Conservation (phyloP, 441 rosid genomes). For the Francoa sonchifolia region DNA sequence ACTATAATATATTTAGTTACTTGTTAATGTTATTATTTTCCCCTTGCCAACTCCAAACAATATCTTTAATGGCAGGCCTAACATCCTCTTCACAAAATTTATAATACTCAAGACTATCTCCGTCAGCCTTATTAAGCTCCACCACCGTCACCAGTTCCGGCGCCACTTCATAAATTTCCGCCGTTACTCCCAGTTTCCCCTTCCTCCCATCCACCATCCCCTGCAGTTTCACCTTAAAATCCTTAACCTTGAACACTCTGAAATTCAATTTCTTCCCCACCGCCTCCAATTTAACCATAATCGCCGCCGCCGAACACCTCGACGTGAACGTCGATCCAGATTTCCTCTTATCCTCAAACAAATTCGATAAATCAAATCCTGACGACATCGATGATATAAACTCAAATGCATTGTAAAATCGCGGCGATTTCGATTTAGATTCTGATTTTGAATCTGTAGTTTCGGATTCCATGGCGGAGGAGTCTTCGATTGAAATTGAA, state of each 20-base stretch:
- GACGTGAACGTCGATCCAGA: conserved; percentile 56
- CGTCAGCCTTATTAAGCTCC: conserved; percentile 58
- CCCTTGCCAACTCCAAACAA: conserved; percentile 93
- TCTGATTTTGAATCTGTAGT: too few relatives aligned
- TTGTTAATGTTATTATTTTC: conserved; percentile 28
- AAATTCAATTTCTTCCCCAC: conserved; percentile 42
- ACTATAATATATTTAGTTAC: conserved; percentile 4
- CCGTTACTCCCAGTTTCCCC: conserved; percentile 53
- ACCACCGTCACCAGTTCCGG: conserved; percentile 75
- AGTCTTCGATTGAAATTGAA: conserved; percentile 19
- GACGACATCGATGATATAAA: conserved; percentile 81
- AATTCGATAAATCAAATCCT: conserved; percentile 58
- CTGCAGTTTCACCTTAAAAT: conserved; percentile 44
- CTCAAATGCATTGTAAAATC: conserved; percentile 68
- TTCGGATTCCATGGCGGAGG: neutral
- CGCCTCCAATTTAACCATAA: conserved; percentile 40
- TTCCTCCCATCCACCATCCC: conserved; percentile 62
- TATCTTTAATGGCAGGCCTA: conserved; percentile 71
- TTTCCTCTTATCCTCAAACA: conserved; percentile 49
- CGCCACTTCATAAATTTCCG: conserved; percentile 80
- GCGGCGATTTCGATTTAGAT: conserved; percentile 48
- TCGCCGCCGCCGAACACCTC: conserved; percentile 31
- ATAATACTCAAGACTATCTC: conserved; percentile 66
- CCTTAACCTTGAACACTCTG: conserved; percentile 31
- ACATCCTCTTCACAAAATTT: conserved; percentile 66